Conservation (phyloP, 352 stramenopile species). For the Pythium myriotylum region DNA sequence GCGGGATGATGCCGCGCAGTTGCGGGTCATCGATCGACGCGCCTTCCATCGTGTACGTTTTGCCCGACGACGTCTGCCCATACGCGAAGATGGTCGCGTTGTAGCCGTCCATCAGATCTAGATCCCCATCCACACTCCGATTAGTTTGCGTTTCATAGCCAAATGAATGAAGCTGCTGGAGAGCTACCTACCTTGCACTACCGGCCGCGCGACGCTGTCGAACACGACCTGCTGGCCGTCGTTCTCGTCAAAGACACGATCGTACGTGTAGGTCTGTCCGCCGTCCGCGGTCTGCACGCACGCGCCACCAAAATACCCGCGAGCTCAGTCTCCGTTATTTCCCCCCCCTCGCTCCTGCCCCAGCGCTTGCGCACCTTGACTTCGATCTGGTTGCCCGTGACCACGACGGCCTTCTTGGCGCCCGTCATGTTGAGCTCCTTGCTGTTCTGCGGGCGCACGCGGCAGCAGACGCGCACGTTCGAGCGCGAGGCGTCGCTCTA, state of each 20-base stretch:
- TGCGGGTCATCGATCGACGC: constrained; percentile 86
- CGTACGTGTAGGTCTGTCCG: constrained; percentile 87
- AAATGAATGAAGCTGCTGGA: too few species aligned
- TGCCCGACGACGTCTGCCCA: constrained; percentile 88
- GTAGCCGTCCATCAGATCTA: constrained; percentile 92
- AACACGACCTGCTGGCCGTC: constrained; percentile 89
- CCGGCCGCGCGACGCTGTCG: constrained; percentile 81
- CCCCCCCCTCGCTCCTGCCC: too few species aligned
- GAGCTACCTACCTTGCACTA: constrained; percentile 82
- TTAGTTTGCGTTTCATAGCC: background rate
- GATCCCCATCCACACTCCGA: constrained; percentile 2
- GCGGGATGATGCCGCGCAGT: constrained; percentile 87
- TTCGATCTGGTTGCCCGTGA: constrained; percentile 58
- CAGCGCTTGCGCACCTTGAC: constrained; percentile 66
- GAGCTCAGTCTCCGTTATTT: background rate
- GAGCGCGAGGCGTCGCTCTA: constrained; percentile 32
- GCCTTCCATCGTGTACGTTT: constrained; percentile 91
- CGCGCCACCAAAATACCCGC: background rate
- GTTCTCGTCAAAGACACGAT: constrained; percentile 87
- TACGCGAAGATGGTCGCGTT: constrained; percentile 95
- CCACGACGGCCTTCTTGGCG: constrained; percentile 57
- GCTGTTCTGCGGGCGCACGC: constrained; percentile 78
- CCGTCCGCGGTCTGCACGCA: constrained; percentile 49
- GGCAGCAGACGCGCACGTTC: constrained; percentile 84
- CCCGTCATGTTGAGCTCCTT: constrained; percentile 73